Conservation (phyloP, 2,329 filamentous ascomycete species). For the Nectriaceae sp. region DNA sequence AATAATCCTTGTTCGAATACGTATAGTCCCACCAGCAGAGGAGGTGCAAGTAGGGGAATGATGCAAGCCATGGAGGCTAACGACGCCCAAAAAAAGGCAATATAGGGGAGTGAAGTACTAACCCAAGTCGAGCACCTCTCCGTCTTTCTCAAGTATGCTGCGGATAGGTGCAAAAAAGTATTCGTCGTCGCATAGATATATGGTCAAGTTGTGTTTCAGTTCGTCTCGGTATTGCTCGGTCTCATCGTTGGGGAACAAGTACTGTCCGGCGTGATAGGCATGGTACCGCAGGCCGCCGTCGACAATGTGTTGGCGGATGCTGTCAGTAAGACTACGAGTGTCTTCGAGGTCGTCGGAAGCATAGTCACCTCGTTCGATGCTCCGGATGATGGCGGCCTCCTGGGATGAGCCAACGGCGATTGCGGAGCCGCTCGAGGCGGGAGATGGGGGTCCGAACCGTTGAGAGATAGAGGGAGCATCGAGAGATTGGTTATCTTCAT, state of each 20-base stretch:
- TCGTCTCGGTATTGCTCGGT: constrained; percentile 45
- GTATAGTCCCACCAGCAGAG: no score
- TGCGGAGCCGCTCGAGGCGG: constrained; percentile 28
- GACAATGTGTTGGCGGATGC: constrained; percentile 45
- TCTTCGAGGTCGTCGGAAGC: constrained; percentile 32
- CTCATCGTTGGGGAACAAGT: constrained; percentile 46
- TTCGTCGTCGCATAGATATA: constrained; percentile 40
- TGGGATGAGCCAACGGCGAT: constrained; percentile 34
- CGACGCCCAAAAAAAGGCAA: no score
- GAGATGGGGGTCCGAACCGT: constrained; percentile 27
- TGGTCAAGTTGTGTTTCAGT: constrained; percentile 42
- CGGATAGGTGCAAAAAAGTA: constrained; percentile 49
- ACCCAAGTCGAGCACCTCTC: constrained; percentile 50
- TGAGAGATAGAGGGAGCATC: not conserved
- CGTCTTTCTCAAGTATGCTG: constrained; percentile 38
- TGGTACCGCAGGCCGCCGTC: constrained; percentile 44
- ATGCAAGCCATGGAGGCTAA: no score
- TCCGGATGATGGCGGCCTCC: constrained; percentile 33
- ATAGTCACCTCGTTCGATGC: constrained; percentile 36
- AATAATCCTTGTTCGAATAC: no score
- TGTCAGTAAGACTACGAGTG: constrained; percentile 43
- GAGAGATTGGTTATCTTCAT: not conserved
- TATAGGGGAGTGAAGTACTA: no score
- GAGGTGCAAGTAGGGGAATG: no score
- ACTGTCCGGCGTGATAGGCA: constrained; percentile 43